A percentile compares a stretch with the other conserved stretches of the same genome.
Evolutionary conservation across 1,284 basidiomycete genomes (phyloP).

Genomic region (Pseudozyma hubeiensis): DNA sequence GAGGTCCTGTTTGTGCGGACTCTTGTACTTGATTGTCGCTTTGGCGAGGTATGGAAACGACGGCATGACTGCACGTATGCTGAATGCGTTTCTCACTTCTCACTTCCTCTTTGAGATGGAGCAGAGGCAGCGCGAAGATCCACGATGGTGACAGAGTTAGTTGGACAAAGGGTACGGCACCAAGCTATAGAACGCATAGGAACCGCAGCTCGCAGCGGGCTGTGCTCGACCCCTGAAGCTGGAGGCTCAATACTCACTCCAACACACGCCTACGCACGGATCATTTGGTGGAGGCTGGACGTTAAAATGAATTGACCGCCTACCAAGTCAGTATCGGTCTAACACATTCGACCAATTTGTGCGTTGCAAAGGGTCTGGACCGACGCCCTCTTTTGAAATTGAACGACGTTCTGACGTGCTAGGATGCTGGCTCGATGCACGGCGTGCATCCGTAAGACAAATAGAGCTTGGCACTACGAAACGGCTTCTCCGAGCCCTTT

Average conservation of each 20-base stretch:
- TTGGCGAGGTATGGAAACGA: slow-evolving; percentile 53
- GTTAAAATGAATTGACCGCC: too few species aligned
- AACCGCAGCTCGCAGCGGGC: background rate
- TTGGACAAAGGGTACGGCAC: too few species aligned
- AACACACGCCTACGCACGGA: too few species aligned
- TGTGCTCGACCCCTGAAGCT: slow-evolving; percentile 12
- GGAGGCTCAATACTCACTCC: too few species aligned
- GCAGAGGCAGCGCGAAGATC: background rate
- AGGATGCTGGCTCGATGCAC: background rate
- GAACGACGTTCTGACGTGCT: background rate
- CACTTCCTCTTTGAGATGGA: background rate
- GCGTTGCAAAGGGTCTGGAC: too few species aligned
- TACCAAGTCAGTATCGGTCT: too few species aligned
- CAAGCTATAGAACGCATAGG: background rate
- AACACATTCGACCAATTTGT: too few species aligned
- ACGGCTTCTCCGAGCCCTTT: too few species aligned
- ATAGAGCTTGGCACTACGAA: background rate
- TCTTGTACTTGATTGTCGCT: slow-evolving; percentile 62
- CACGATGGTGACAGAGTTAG: background rate
- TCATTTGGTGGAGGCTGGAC: too few species aligned
- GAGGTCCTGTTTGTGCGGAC: slow-evolving; percentile 62
- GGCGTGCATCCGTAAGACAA: background rate
- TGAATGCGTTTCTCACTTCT: slow-evolving; percentile 11
- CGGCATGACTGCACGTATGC: slow-evolving; percentile 21
- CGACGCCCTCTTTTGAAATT: background rate